Evolutionary conservation across 2,329 filamentous ascomycete species (phyloP).

Genomic region (Pseudogymnoascus sp.): DNA sequence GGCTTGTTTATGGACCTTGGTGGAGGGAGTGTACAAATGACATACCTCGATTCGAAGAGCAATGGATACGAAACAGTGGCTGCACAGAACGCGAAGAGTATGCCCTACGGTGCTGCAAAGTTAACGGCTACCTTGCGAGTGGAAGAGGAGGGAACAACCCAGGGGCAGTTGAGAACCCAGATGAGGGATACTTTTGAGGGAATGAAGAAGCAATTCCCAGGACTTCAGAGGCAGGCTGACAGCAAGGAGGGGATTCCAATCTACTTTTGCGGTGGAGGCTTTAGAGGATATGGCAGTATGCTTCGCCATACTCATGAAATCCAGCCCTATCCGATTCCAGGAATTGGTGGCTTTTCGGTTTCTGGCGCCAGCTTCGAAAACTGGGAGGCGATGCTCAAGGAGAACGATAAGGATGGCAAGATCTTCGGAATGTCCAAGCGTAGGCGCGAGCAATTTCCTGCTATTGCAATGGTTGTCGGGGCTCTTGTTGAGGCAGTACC

Average conservation of each 20-base stretch:
- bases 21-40: conserved; percentile 61
- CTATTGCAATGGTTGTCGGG: conserved; percentile 72
- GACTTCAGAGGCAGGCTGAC: conserved; percentile 40
- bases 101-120: conserved; percentile 55
- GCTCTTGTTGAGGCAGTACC: conserved; percentile 64
- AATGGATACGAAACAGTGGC: conserved; percentile 44
- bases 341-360: conserved; percentile 71
- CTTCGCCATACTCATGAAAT: conserved; percentile 71
- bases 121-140: conserved; percentile 40
- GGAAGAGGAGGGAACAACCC: conserved; percentile 35
- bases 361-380: conserved; percentile 51
- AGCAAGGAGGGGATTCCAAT: conserved; percentile 51
- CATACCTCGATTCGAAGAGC: conserved; percentile 47
- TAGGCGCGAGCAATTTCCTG: conserved; percentile 72
- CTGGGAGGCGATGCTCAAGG: conserved; percentile 42
- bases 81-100: conserved; percentile 46
- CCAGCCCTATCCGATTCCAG: conserved; percentile 73
- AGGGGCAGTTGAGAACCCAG: conserved; percentile 40
- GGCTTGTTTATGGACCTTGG: conserved; percentile 84
- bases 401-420: conserved; percentile 46
- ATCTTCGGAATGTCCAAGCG: conserved; percentile 75
- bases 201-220: conserved; percentile 42
- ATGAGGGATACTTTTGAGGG: conserved; percentile 53
- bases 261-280: conserved; percentile 84
- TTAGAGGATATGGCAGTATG: conserved; percentile 84